phyloP scores from a whole-genome alignment of 352 stramenopile species.

The Phytophthora melonis region DNA sequence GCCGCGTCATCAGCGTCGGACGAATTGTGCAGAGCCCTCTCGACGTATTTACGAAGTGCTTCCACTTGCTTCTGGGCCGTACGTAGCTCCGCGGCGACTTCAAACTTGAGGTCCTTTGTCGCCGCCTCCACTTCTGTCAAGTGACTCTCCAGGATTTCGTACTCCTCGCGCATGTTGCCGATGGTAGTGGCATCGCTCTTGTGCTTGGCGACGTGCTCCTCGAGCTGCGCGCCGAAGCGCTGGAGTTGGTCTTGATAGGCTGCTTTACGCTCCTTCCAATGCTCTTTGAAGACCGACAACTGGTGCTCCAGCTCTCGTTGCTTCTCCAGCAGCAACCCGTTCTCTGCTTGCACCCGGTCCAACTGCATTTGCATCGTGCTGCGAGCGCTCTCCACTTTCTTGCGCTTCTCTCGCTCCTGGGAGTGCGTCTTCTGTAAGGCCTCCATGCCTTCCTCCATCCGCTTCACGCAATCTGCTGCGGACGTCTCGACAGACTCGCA shows the following conservation, averaged over 20 bases:
- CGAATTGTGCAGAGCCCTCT: conserved; percentile 37
- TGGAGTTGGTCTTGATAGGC: conserved; percentile 54
- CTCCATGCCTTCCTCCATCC: conserved; percentile 45
- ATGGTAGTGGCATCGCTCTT: conserved; percentile 52
- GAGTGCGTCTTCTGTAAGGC: conserved; percentile 45
- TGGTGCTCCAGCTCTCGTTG: conserved; percentile 49
- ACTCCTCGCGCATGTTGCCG: conserved; percentile 47
- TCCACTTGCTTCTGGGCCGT: conserved; percentile 55
- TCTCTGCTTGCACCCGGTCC: conserved; percentile 42
- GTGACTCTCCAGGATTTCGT: conserved; percentile 39
- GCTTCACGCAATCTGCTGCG: conserved; percentile 57
- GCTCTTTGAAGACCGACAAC: conserved; percentile 45
- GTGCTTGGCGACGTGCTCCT: conserved; percentile 46
- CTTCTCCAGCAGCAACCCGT: conserved; percentile 43
- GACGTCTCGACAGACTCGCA: conserved; percentile 55
- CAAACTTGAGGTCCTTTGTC: conserved; percentile 32
- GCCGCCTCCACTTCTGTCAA: conserved; percentile 28
- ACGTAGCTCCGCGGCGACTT: conserved; percentile 42
- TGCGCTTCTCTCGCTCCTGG: conserved; percentile 59
- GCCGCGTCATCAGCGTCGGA: conserved; percentile 5
- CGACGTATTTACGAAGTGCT: conserved; percentile 55
- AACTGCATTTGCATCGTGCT: conserved; percentile 50
- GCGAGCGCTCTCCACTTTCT: conserved; percentile 51
- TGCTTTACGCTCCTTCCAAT: conserved; percentile 59
- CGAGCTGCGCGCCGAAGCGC: conserved; percentile 39